Percentiles rank a stretch among this genome's conserved stretches.
These are phyloP conservation scores for Moesziomyces sp. DNA, from an alignment of 1,284 basidiomycete genomes.

Conservation along the genomic window DNA sequence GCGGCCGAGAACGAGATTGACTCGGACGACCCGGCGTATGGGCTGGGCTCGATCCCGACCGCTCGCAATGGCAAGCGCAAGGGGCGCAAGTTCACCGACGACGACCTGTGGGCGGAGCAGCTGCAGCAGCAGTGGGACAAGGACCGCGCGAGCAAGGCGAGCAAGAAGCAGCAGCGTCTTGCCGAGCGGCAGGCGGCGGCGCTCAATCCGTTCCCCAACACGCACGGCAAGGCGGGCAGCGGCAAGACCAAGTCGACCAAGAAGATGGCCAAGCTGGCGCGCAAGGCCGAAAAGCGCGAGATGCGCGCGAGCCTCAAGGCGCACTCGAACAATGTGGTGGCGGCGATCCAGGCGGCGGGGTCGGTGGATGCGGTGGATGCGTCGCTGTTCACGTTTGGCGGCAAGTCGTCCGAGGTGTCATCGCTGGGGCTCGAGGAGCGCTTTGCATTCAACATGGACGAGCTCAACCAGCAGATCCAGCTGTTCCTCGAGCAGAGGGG, in stretches of 20 bases:
- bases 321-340: conserved; percentile 38
- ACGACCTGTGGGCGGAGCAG: conserved; percentile 73
- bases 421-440: conserved; percentile 31
- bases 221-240: conserved; percentile 48
- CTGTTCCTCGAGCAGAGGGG: conserved; percentile 49
- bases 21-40: conserved; percentile 65
- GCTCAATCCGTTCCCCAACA: conserved; percentile 69
- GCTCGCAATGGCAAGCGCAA: conserved; percentile 49
- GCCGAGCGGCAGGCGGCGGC: conserved; percentile 71
- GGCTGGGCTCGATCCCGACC: conserved; percentile 43
- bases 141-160: conserved; percentile 52
- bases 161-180: conserved; percentile 50
- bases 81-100: conserved; percentile 73
- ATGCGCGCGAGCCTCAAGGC: conserved; percentile 44
- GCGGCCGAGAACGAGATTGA: conserved; percentile 48
- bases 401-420: conserved; percentile 15
- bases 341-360: conserved; percentile 30
- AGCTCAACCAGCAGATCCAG: conserved; percentile 59
- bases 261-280: conserved; percentile 52
- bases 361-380: conserved; percentile 37
- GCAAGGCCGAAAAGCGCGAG: conserved; percentile 47
- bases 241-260: conserved; percentile 49
- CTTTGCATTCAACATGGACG: conserved; percentile 51
- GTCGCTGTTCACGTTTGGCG: conserved; percentile 28
- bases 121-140: conserved; percentile 73